A percentile compares a stretch with the other conserved stretches of the same genome.
phyloP scores from a whole-genome alignment of 768 basidiomycete species.

The Suillus decipiens region DNA sequence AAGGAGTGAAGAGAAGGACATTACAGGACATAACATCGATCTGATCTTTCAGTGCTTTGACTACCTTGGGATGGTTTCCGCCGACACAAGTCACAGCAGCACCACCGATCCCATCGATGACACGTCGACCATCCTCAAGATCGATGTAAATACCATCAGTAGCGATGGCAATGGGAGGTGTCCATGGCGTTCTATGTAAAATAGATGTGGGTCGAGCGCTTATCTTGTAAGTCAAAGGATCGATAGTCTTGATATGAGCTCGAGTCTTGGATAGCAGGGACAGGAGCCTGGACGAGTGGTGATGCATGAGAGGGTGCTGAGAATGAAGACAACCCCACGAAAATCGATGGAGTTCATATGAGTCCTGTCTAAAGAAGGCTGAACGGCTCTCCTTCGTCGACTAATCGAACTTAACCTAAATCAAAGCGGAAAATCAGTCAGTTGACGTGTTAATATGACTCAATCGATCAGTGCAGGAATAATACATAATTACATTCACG shows the following conservation, averaged over 20 bases:
- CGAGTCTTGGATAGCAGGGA: background rate
- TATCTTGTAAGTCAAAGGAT: background rate
- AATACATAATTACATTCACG: background rate
- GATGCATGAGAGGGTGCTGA: background rate
- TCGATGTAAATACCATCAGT: slow-evolving; percentile 72
- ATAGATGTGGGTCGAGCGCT: slow-evolving; percentile 38
- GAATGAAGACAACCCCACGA: background rate
- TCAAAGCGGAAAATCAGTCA: background rate
- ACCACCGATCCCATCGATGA: slow-evolving; percentile 84
- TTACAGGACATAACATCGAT: slow-evolving; percentile 75
- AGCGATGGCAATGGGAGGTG: slow-evolving; percentile 64
- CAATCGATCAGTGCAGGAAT: background rate
- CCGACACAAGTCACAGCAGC: slow-evolving; percentile 85
- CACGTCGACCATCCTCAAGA: slow-evolving; percentile 64
- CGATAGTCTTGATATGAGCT: background rate
- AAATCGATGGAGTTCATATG: background rate
- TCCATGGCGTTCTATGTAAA: slow-evolving; percentile 74
- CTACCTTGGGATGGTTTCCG: slow-evolving; percentile 68
- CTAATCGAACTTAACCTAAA: background rate
- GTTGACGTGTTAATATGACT: background rate
- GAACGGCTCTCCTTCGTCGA: slow-evolving; percentile 1
- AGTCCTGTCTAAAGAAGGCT: background rate
- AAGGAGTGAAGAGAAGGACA: slow-evolving; percentile 24
- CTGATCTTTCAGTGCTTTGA: slow-evolving; percentile 77
- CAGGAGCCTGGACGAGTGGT: background rate